A percentile compares a stretch with the other conserved stretches of the same genome.
Evolutionary conservation across 306 rosid species (phyloP).

Genomic region (Malus asiatica): DNA sequence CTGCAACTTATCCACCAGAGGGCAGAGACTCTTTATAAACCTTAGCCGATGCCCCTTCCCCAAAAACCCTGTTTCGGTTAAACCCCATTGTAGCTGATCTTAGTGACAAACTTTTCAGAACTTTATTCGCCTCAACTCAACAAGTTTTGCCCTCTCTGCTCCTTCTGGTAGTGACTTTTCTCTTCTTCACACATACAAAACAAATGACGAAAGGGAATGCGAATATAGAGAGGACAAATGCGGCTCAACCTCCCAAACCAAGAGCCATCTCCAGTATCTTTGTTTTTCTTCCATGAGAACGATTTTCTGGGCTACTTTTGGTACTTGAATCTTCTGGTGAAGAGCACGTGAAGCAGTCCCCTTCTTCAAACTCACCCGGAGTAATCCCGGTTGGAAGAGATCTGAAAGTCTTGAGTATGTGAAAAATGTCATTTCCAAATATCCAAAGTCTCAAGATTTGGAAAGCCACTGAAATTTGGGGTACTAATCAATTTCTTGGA

Average conservation of each 20-base stretch:
- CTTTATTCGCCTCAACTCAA: constrained; percentile 33
- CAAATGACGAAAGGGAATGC: constrained; percentile 21
- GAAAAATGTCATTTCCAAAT: too few relatives aligned
- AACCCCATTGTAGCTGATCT: constrained; percentile 76
- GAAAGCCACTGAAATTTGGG: too few relatives aligned
- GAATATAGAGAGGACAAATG: constrained; percentile 34
- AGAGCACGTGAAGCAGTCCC: constrained; percentile 27
- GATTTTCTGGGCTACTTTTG: not conserved
- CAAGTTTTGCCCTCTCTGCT: constrained; percentile 14
- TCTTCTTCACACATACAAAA: constrained; percentile 31
- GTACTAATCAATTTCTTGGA: too few relatives aligned
- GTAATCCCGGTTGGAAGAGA: constrained; percentile 1
- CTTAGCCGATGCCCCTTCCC: constrained; percentile 72
- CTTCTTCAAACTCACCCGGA: too few relatives aligned
- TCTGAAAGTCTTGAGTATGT: too few relatives aligned
- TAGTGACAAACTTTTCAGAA: constrained; percentile 58
- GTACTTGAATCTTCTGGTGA: constrained; percentile 20
- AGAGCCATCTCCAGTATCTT: constrained; percentile 36
- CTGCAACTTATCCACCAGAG: constrained; percentile 60
- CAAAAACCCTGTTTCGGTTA: constrained; percentile 46
- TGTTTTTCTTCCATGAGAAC: not conserved
- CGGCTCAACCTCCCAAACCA: constrained; percentile 52
- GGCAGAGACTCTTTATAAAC: constrained; percentile 78
- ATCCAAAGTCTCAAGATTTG: too few relatives aligned
- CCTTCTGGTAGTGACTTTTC: constrained; percentile 5